phyloP scores from a whole-genome alignment of 148 eudicot genomes.

The Rhododendron vialii region DNA sequence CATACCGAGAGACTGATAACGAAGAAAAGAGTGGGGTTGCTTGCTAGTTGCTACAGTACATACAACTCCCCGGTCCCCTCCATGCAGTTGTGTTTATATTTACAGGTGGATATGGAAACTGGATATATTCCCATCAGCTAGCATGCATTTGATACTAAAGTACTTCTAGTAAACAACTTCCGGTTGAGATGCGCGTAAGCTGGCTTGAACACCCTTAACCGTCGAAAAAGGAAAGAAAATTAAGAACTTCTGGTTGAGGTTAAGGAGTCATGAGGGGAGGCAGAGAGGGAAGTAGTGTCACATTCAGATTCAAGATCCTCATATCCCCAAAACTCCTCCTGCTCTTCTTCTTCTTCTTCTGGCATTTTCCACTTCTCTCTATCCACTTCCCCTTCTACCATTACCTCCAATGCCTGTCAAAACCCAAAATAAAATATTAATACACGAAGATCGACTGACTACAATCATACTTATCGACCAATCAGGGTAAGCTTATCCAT shows the following conservation, averaged over 20 bases:
- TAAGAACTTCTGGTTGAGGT: slow-evolving; percentile 38
- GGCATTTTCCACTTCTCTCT: slow-evolving; percentile 78
- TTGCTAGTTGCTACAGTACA: not conserved
- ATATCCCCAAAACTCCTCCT: slow-evolving; percentile 66
- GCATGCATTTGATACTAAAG: slow-evolving; percentile 2
- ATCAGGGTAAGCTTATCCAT: not conserved
- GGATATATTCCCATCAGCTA: not conserved
- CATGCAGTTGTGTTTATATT: not conserved
- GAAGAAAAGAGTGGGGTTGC: not conserved
- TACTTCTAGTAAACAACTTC: too few species aligned
- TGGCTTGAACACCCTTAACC: not conserved
- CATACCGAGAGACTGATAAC: not conserved
- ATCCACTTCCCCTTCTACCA: slow-evolving; percentile 45
- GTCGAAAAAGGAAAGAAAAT: not conserved
- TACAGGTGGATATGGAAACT: not conserved
- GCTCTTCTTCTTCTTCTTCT: slow-evolving; percentile 57
- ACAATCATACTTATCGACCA: not conserved
- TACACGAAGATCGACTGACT: not conserved
- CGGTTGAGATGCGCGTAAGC: not conserved
- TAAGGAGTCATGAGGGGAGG: slow-evolving; percentile 50
- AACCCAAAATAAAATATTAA: not conserved
- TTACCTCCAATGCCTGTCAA: slow-evolving; percentile 62
- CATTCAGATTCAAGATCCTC: slow-evolving; percentile 80
- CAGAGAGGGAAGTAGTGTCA: slow-evolving; percentile 44
- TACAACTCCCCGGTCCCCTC: not conserved